phyloP scores from a whole-genome alignment of 2,329 filamentous ascomycete genomes.

The Penicillium sp. region DNA sequence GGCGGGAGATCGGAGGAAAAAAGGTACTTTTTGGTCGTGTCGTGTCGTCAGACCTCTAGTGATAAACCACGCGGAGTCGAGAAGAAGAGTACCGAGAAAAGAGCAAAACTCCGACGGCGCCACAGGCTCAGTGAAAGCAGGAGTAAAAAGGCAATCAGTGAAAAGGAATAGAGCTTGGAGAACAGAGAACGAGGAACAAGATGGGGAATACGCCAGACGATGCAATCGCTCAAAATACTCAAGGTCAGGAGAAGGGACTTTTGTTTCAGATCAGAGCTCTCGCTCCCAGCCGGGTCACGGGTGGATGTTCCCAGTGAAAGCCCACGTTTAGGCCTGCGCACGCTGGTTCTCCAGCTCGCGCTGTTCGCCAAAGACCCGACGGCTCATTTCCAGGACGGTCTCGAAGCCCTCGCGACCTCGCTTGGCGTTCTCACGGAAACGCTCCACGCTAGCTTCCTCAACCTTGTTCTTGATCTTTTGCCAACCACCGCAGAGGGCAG shows the following conservation, averaged over 20 bases:
- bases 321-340: constrained; percentile 21
- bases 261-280: constrained; percentile 1
- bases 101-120: constrained; percentile 20
- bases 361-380: constrained; percentile 87
- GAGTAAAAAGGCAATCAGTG: not conserved
- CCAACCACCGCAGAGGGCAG: constrained; percentile 92
- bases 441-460: constrained; percentile 80
- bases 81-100: too few relatives aligned
- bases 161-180: too few relatives aligned
- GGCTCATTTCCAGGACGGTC: constrained; percentile 85
- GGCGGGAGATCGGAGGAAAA: too few relatives aligned
- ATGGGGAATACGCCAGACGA: constrained; percentile 21
- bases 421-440: constrained; percentile 85
- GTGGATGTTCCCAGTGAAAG: not conserved
- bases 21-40: too few relatives aligned
- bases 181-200: too few relatives aligned
- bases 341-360: constrained; percentile 55
- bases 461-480: constrained; percentile 95
- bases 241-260: constrained; percentile 8
- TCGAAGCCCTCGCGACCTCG: constrained; percentile 94
- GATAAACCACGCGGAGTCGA: too few relatives aligned
- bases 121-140: constrained; percentile 18
- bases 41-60: too few relatives aligned
- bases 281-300: not conserved
- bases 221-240: constrained; percentile 28